These are phyloP conservation scores for Boletus hoseneyae DNA, from an alignment of 1,284 basidiomycete genomes.

Conservation along the genomic window DNA sequence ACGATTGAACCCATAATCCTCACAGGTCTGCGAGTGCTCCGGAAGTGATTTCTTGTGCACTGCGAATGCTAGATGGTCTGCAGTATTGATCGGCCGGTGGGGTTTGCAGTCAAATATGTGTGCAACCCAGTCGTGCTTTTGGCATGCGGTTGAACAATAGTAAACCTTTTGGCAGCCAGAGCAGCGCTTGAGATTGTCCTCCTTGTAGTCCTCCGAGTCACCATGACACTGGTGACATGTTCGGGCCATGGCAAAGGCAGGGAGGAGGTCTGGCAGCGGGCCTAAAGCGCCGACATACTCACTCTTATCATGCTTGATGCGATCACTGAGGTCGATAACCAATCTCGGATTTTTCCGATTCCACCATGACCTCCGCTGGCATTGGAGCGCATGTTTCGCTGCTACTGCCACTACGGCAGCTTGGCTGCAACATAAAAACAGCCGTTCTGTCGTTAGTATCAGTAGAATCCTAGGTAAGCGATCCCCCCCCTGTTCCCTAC, in stretches of 20 bases:
- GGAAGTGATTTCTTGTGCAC: not conserved
- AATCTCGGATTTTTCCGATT: too few species aligned
- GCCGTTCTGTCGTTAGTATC: too few species aligned
- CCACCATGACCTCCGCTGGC: too few species aligned
- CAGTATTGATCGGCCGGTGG: not conserved
- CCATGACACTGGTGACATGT: not conserved
- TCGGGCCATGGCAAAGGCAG: not conserved
- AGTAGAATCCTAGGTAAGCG: too few species aligned
- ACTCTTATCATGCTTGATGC: too few species aligned
- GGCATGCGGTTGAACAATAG: constrained; percentile 6
- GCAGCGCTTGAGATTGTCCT: constrained; percentile 5
- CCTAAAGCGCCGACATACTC: too few species aligned
- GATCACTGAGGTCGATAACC: too few species aligned
- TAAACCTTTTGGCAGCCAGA: constrained; percentile 9
- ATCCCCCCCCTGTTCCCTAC: too few species aligned
- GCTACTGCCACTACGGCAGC: too few species aligned
- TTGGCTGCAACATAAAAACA: too few species aligned
- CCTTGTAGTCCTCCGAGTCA: not conserved
- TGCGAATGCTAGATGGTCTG: not conserved
- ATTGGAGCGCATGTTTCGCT: too few species aligned
- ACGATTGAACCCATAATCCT: constrained; percentile 5
- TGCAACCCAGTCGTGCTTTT: constrained; percentile 5
- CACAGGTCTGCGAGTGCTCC: not conserved
- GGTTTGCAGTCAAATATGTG: constrained; percentile 10
- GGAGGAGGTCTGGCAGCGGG: too few species aligned